Conservation (phyloP, 2,329 filamentous ascomycete genomes). For the Talaromyces sp. region DNA sequence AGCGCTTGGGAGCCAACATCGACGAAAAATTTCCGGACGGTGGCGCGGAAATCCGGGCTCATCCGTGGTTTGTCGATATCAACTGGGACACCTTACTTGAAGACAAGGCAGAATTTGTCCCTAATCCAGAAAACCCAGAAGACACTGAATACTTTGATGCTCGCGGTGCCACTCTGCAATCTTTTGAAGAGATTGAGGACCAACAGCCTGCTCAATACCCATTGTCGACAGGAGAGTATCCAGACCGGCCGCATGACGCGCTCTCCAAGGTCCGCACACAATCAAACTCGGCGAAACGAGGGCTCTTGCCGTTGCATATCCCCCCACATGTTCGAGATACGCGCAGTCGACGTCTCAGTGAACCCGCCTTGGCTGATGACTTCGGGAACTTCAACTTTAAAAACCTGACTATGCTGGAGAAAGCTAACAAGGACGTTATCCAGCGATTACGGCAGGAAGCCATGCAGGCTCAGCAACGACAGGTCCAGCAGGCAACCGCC, state of each 20-base stretch:
- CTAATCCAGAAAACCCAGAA: slow-evolving; percentile 85
- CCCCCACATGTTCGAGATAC: slow-evolving; percentile 92
- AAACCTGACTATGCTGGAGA: slow-evolving; percentile 91
- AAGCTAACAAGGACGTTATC: slow-evolving; percentile 98
- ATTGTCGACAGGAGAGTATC: slow-evolving; percentile 68
- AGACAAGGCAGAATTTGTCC: slow-evolving; percentile 93
- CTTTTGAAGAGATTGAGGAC: slow-evolving; percentile 94
- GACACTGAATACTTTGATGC: slow-evolving; percentile 98
- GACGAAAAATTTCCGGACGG: slow-evolving; percentile 78
- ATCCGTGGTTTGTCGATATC: slow-evolving; percentile 81
- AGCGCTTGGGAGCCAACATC: slow-evolving; percentile 78
- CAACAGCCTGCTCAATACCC: slow-evolving; percentile 68
- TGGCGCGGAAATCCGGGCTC: slow-evolving; percentile 83
- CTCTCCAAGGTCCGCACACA: slow-evolving; percentile 83
- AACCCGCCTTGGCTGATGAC: slow-evolving; percentile 82
- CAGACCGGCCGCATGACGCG: slow-evolving; percentile 89
- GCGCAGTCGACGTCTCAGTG: slow-evolving; percentile 80
- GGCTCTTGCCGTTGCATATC: slow-evolving; percentile 91
- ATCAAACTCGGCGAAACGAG: slow-evolving; percentile 80
- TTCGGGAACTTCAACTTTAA: slow-evolving; percentile 98
- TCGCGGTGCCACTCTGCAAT: slow-evolving; percentile 83
- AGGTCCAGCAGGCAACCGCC: slow-evolving; percentile 23
- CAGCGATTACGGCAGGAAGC: slow-evolving; percentile 92
- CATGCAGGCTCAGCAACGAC: slow-evolving; percentile 61
- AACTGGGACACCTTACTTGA: slow-evolving; percentile 90